phyloP scores from a whole-genome alignment of 352 stramenopile species.

The Globisporangium middletonii region DNA sequence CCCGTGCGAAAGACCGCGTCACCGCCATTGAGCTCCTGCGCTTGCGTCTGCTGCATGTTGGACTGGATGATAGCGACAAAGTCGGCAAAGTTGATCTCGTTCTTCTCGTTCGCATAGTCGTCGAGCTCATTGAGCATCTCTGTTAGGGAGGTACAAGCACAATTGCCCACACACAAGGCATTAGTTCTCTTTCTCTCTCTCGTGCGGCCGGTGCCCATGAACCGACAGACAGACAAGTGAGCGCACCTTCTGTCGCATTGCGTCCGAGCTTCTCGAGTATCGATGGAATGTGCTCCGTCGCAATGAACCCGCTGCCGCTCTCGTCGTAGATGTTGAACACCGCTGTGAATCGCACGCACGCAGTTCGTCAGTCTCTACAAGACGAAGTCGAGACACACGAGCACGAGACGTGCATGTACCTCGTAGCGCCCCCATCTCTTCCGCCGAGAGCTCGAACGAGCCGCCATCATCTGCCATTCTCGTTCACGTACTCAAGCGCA shows the following conservation, averaged over 20 bases:
- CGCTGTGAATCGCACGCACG: constrained; percentile 21
- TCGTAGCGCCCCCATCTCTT: constrained; percentile 65
- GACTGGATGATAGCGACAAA: constrained; percentile 58
- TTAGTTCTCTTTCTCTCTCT: neutral
- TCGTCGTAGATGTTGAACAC: constrained; percentile 80
- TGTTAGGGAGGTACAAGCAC: constrained; percentile 7
- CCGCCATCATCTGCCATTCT: constrained; percentile 17
- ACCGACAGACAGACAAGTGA: neutral
- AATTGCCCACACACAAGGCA: neutral
- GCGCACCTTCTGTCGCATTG: constrained; percentile 56
- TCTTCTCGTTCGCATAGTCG: constrained; percentile 41
- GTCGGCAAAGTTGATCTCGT: constrained; percentile 52
- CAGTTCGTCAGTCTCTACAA: neutral
- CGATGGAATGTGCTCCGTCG: constrained; percentile 57
- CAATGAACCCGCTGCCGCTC: constrained; percentile 44
- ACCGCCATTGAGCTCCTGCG: constrained; percentile 21
- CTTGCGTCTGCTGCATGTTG: constrained; percentile 17
- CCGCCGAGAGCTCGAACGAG: constrained; percentile 46
- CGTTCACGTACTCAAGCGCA: neutral
- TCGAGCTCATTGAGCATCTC: constrained; percentile 70
- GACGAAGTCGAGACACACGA: neutral
- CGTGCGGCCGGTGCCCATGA: too few species aligned
- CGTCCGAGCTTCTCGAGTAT: constrained; percentile 73
- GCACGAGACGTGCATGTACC: constrained; percentile 20
- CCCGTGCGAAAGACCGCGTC: constrained; percentile 42